Conservation (phyloP, 208 protist species). For the Trypanosomatidae sp. region DNA sequence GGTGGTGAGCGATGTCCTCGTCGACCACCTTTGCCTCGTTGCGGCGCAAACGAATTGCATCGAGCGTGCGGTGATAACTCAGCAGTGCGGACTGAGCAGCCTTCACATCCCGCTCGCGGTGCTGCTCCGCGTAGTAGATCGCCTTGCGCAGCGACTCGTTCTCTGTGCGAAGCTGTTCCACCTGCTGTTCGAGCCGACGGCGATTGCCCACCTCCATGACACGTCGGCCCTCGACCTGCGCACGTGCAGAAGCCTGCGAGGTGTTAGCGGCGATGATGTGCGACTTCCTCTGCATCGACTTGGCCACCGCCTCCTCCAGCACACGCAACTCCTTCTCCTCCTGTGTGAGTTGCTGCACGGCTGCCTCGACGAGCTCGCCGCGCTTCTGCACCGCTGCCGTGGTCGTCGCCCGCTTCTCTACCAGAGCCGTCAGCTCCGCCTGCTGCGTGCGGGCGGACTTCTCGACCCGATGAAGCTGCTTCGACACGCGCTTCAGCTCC, state of each 20-base stretch:
- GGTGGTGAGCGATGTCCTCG: slow-evolving; percentile 83
- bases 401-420: slow-evolving; percentile 49
- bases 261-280: slow-evolving; percentile 68
- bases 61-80: slow-evolving; percentile 91
- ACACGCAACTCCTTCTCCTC: slow-evolving; percentile 71
- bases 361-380: slow-evolving; percentile 49
- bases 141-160: slow-evolving; percentile 90
- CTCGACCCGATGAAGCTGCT: slow-evolving; percentile 32
- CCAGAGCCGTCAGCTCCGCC: slow-evolving; percentile 42
- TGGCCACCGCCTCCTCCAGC: slow-evolving; percentile 57
- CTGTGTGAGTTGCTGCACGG: slow-evolving; percentile 46
- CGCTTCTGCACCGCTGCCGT: slow-evolving; percentile 49
- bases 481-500: slow-evolving; percentile 50
- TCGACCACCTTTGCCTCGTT: slow-evolving; percentile 85
- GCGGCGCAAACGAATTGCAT: slow-evolving; percentile 91
- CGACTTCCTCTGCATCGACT: slow-evolving; percentile 69
- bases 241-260: slow-evolving; percentile 46
- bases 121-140: slow-evolving; percentile 93
- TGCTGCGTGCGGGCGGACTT: slow-evolving; percentile 63
- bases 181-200: slow-evolving; percentile 88
- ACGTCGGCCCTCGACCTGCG: slow-evolving; percentile 64
- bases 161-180: slow-evolving; percentile 85
- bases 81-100: slow-evolving; percentile 74
- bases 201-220: slow-evolving; percentile 87
- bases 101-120: slow-evolving; percentile 72